Evolutionary conservation across 2,329 filamentous ascomycete genomes (phyloP), one percentile per base, ranked within the genome.

Genomic region (Fonsecaea multimorphosa): DNA sequence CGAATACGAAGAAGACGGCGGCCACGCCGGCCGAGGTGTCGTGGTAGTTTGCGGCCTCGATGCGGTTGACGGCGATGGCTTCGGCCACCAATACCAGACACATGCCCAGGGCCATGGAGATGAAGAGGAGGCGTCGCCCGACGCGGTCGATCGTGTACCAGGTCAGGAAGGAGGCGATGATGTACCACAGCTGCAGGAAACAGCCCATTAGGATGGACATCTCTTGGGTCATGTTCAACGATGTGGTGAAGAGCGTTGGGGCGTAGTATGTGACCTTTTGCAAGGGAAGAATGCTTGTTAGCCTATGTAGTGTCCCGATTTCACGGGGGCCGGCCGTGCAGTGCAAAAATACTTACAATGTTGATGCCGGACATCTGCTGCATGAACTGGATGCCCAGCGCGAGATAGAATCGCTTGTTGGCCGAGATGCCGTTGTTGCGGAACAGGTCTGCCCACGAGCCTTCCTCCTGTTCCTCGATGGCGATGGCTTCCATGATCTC

Each of bases 81-180:
- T 71, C 67, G 19, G 81, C 79, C 5, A 84, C 74, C 31, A 91
- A 82, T 1, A 87, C 84, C 89, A 92, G 91, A 59, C 86, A 87
- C 1, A 59, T 38, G 52, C 61, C 59, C 38, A 65, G 19, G 51
- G 64, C 66, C 22, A 54, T 57, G n/a, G 57, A 60, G 44, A 68
- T 64, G 57, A 68, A 65, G 16, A 68, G 58, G 14, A 64, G 59
- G 9, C 66, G 59, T 16, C 66, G 55, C 4, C 66, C 66, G 14
- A 68, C 44, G 12, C 51, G 63, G 46, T 68, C 60, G 8, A 63
- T 52, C 7, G 80, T 80, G 68, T 84, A 84, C 38, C 85, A 79
- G 3, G 83, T 80, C 32, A 85, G 75, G 75, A 79, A 81, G 0
- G 83, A 84, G 1, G 82, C 82, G 40, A 83, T 63, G 70, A 85